Evolutionary conservation across 2,329 filamentous ascomycete species (phyloP).

Genomic region (Microsporum ferrugineum): DNA sequence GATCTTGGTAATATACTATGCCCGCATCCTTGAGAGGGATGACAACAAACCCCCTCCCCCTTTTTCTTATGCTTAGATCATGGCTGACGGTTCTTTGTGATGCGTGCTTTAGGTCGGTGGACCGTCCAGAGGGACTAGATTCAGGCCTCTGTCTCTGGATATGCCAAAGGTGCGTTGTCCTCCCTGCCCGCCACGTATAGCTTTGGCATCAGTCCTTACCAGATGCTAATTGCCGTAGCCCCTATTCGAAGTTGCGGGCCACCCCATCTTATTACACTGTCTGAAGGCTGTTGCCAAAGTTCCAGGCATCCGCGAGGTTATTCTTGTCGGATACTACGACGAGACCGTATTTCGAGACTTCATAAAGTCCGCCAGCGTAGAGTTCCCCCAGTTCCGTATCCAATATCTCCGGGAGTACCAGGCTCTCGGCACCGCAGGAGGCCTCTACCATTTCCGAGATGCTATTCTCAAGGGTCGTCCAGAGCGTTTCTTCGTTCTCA

Average conservation of each 20-base stretch:
- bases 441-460: constrained; percentile 98
- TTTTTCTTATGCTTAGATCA: background rate
- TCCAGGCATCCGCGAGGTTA: constrained; percentile 85
- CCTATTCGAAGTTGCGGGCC: constrained; percentile 94
- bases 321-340: constrained; percentile 98
- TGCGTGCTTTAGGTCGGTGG: constrained; percentile 62
- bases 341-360: constrained; percentile 95
- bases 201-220: constrained; percentile 9
- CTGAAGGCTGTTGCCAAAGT: constrained; percentile 84
- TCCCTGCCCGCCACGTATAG: constrained; percentile 4
- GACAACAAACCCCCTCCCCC: background rate
- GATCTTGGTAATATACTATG: constrained; percentile 56
- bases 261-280: constrained; percentile 98
- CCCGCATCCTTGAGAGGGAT: background rate
- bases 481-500: constrained; percentile 92
- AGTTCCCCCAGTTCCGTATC: constrained; percentile 79
- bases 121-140: constrained; percentile 87
- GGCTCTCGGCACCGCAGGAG: constrained; percentile 87
- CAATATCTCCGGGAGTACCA: constrained; percentile 97
- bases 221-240: constrained; percentile 45
- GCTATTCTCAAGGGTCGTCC: constrained; percentile 92
- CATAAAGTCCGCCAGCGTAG: constrained; percentile 77
- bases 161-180: constrained; percentile 65
- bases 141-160: constrained; percentile 88
- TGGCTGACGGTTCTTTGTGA: background rate